These are phyloP conservation scores for Houttuynia cordata DNA, from an alignment of 164 flowering plant species.

Conservation along the genomic window DNA sequence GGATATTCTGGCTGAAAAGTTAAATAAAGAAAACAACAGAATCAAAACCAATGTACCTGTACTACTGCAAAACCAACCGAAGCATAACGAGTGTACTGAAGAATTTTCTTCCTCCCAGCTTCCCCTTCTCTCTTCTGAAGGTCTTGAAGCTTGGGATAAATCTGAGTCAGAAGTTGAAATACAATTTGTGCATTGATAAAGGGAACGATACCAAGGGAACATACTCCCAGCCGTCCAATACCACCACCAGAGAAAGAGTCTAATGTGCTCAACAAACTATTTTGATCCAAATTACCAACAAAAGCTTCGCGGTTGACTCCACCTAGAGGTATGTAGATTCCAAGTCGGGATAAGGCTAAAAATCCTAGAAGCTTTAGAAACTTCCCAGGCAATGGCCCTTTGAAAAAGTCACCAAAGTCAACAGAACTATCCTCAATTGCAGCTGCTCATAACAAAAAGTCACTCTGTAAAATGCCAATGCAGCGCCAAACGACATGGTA, in stretches of 20 bases:
- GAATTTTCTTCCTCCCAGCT: conserved; percentile 94
- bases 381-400: conserved; percentile 94
- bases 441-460: conserved; percentile 47
- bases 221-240: conserved; percentile 92
- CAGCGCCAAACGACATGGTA: not conserved
- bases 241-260: conserved; percentile 99
- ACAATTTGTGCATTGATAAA: conserved; percentile 96
- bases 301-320: conserved; percentile 98
- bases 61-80: conserved; percentile 97
- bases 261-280: conserved; percentile 79
- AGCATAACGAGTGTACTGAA: conserved; percentile 95
- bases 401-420: conserved; percentile 97
- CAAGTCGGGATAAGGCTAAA: conserved; percentile 82
- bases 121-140: conserved; percentile 99
- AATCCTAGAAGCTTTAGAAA: conserved; percentile 84
- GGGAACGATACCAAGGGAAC: conserved; percentile 98
- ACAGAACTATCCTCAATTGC: conserved; percentile 97
- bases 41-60: conserved; percentile 37
- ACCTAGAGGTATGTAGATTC: conserved; percentile 91
- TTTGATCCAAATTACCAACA: conserved; percentile 87
- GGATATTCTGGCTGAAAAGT: no score
- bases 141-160: conserved; percentile 95
- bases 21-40: no score
- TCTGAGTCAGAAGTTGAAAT: conserved; percentile 91
- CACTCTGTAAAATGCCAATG: not conserved